phyloP scores from a whole-genome alignment of 73 alveolate species.

The Paramecium primaurelia region DNA sequence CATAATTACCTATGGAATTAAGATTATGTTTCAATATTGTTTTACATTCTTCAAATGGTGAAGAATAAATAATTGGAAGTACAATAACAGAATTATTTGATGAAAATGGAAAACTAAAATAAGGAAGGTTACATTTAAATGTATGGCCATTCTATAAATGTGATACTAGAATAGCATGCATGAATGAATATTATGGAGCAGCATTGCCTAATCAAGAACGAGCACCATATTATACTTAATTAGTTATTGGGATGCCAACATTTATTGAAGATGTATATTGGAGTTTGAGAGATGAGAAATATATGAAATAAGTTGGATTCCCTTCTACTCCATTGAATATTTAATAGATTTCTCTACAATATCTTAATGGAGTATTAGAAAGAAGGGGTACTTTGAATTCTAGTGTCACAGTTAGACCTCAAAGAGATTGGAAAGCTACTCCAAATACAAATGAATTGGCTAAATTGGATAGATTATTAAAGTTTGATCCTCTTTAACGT shows the following conservation, averaged over 20 bases:
- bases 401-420: neutral
- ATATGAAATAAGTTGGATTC: constrained; percentile 42
- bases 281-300: constrained; percentile 51
- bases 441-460: constrained; percentile 66
- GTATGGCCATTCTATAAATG: constrained; percentile 69
- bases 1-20: constrained; percentile 66
- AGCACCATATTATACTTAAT: neutral
- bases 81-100: constrained; percentile 52
- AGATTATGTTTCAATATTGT: constrained; percentile 61
- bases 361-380: neutral
- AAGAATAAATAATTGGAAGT: constrained; percentile 56
- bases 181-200: constrained; percentile 65
- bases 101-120: constrained; percentile 48
- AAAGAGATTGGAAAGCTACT: constrained; percentile 45
- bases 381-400: neutral
- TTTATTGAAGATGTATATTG: constrained; percentile 50
- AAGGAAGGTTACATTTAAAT: constrained; percentile 57
- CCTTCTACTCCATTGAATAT: constrained; percentile 22
- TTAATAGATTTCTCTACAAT: neutral
- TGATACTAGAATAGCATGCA: constrained; percentile 63
- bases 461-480: constrained; percentile 36
- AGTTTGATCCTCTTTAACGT: constrained; percentile 60
- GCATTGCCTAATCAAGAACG: neutral
- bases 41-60: constrained; percentile 49
- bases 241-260: constrained; percentile 18